Base-by-base conservation (phyloP, 257 asterid genomes). In the Forsythia viridissima region DNA sequence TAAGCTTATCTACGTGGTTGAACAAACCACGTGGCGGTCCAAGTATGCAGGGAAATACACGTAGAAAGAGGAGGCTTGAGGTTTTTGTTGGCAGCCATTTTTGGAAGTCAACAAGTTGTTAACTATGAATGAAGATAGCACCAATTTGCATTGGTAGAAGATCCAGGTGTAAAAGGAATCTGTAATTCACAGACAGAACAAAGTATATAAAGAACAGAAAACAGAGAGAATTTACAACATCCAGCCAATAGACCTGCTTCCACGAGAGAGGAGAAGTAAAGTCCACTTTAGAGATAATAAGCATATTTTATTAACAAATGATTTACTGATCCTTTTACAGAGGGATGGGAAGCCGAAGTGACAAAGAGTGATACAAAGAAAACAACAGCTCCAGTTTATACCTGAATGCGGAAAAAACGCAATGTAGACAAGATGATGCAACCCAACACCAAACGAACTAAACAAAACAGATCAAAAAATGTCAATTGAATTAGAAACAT, bases 371-470 rank as follows among this genome's bases (percentile, higher is more conserved):
- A 61, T 63, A 63, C 16, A 30, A 37, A 21, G 70, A 75, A 76
- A 66, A 74, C 21, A 30, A 39, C 36, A 43, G 77, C 44, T 65
- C 40, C 77, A 86, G 52, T 69, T 72, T 70, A 69, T 84, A 92
- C 98, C 98, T 95, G 96, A 78, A 85, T 73, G 70, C 94, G 97
- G 73, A 93, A 90, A 83, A 91, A 90, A 43, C 97, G 93, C 84
- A 95, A 74, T 38, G 96, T 87, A 72, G 80, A 89, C 84, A 95
- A 82, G 73, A 88, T 82, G 80, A 91, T 79, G 89, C 86, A 80
- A 80, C 99, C 97, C 80, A 95, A 86, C 80, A 89, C 88, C 91
- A 93, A 79, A 71, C 97, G 98, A 83, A 91, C 99, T 95, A 80
- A 83, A 74, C 39, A 74, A 86, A 80, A 75, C 70, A 81, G 81